phyloP scores from a whole-genome alignment of 2,329 filamentous ascomycete species.

The Fusarium lateritium region DNA sequence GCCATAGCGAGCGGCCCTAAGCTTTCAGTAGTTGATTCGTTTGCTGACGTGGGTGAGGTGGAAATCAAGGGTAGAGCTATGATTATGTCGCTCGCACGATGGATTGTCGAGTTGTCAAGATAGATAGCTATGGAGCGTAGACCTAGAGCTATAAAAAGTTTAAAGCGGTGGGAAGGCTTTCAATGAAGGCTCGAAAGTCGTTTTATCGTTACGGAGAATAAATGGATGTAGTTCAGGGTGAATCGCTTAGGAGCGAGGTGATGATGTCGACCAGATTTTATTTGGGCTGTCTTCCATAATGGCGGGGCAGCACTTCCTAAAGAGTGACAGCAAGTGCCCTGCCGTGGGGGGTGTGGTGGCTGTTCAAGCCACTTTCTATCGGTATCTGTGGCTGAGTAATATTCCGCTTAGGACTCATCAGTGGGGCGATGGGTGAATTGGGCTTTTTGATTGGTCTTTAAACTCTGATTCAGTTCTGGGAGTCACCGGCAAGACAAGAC shows the following conservation, averaged over 20 bases:
- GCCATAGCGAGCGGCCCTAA: constrained; percentile 32
- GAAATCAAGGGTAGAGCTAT: constrained; percentile 5
- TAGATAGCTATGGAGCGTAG: not conserved
- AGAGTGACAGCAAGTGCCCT: constrained; percentile 30
- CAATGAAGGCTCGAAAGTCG: not conserved
- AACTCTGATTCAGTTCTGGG: not conserved
- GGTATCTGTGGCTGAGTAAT: constrained; percentile 39
- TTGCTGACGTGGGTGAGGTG: constrained; percentile 15
- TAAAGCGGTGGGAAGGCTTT: not conserved
- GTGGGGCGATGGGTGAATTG: constrained; percentile 19
- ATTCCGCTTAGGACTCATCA: constrained; percentile 11
- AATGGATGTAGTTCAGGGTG: constrained; percentile 1
- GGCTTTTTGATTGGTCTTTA: constrained; percentile 23
- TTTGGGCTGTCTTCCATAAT: constrained; percentile 32
- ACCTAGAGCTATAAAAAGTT: not conserved
- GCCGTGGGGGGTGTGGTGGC: constrained; percentile 30
- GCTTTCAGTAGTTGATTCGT: constrained; percentile 5
- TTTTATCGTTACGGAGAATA: constrained; percentile 2
- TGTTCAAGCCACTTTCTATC: constrained; percentile 21
- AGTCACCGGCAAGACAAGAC: constrained; percentile 35
- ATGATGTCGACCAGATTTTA: constrained; percentile 50
- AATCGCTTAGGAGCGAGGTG: constrained; percentile 19
- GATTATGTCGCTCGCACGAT: constrained; percentile 31
- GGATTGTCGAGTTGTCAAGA: constrained; percentile 12
- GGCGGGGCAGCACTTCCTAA: constrained; percentile 45